phyloP scores from a whole-genome alignment of 2,329 filamentous ascomycete species.

The Aspergillus puulaauensis region DNA sequence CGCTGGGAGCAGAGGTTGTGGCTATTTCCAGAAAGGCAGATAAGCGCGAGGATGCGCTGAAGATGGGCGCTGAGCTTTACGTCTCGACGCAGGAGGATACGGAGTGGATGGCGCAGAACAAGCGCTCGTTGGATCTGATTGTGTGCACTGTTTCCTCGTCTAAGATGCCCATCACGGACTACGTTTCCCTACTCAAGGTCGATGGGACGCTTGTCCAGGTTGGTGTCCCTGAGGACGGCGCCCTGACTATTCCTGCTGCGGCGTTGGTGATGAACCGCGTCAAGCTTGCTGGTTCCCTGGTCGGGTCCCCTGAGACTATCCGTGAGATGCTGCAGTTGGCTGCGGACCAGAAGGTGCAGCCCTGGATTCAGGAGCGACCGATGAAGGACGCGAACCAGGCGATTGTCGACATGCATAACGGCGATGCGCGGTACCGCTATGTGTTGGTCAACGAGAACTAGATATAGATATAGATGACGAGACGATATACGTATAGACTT shows the following conservation, averaged over 20 bases:
- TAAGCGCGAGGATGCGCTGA: constrained; percentile 54
- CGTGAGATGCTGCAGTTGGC: constrained; percentile 46
- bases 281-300: constrained; percentile 50
- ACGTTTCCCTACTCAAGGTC: constrained; percentile 59
- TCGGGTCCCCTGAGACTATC: constrained; percentile 43
- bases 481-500: background rate
- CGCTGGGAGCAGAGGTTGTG: constrained; percentile 66
- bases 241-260: constrained; percentile 48
- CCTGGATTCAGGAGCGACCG: constrained; percentile 44
- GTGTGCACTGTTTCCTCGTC: constrained; percentile 56
- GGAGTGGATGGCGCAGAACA: constrained; percentile 53
- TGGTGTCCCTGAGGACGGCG: constrained; percentile 61
- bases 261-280: constrained; percentile 59
- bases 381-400: constrained; percentile 47
- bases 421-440: constrained; percentile 48
- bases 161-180: constrained; percentile 64
- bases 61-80: constrained; percentile 56
- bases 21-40: constrained; percentile 53
- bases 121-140: constrained; percentile 55
- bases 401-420: constrained; percentile 44
- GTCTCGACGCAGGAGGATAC: constrained; percentile 58
- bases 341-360: constrained; percentile 38
- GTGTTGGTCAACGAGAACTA: constrained; percentile 43
- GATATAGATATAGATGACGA: background rate
- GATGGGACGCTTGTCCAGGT: constrained; percentile 65